These are phyloP conservation scores for Alloteropsis semialata DNA, from an alignment of 176 grass and related monocot species.

Conservation along the genomic window DNA sequence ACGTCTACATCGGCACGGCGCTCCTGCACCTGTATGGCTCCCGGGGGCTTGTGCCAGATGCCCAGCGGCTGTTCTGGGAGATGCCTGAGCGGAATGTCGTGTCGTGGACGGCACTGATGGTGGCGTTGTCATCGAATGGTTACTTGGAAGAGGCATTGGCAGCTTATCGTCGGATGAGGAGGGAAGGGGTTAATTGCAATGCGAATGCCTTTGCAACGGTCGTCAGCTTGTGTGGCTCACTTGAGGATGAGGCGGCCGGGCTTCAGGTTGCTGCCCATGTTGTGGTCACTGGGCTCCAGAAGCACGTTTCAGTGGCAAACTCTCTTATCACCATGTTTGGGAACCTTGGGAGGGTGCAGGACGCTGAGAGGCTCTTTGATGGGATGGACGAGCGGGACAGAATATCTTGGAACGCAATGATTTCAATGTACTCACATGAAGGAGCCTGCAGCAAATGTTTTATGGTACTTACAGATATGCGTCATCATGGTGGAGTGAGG, in stretches of 20 bases:
- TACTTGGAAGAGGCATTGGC: constrained; percentile 34
- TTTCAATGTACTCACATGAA: constrained; percentile 58
- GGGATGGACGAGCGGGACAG: constrained; percentile 40
- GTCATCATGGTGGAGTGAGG: neutral
- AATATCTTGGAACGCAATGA: constrained; percentile 77
- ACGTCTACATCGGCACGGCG: constrained; percentile 69
- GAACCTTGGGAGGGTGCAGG: constrained; percentile 39
- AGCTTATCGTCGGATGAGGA: constrained; percentile 58
- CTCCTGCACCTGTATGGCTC: constrained; percentile 71
- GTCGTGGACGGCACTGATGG: constrained; percentile 76
- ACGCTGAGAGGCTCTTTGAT: constrained; percentile 57
- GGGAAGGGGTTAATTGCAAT: constrained; percentile 58
- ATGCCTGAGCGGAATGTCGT: constrained; percentile 66
- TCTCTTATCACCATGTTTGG: constrained; percentile 77
- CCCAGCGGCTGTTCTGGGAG: constrained; percentile 49
- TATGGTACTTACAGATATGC: constrained; percentile 51
- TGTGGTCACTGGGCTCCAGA: constrained; percentile 51
- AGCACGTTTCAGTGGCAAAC: constrained; percentile 58
- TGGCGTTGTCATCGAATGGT: constrained; percentile 51
- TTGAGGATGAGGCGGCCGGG: constrained; percentile 43
- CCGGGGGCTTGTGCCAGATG: constrained; percentile 26
- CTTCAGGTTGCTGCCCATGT: constrained; percentile 70
- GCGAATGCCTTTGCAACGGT: constrained; percentile 55
- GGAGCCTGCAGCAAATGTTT: constrained; percentile 44
- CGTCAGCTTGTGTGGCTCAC: constrained; percentile 51